These are phyloP conservation scores for Daldinia bambusicola DNA, from an alignment of 495 filamentous ascomycete species.

Conservation along the genomic window DNA sequence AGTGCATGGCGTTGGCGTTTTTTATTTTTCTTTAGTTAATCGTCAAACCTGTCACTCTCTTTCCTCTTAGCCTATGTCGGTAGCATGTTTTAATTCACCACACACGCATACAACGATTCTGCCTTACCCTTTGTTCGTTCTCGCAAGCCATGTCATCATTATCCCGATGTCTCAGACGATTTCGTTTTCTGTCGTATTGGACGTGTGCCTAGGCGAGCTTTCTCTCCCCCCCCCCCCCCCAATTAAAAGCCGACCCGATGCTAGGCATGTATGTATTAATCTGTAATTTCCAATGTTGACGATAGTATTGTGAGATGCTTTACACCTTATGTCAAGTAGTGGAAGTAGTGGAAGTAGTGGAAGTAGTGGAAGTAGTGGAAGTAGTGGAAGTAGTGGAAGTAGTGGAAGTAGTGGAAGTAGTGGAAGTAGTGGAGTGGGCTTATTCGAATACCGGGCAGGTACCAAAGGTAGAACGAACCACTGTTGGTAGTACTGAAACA, in stretches of 20 bases:
- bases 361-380: no score
- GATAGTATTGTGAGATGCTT: no score
- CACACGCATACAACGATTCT: no score
- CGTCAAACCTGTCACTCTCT: neutral
- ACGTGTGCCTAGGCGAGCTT: neutral
- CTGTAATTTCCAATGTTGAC: neutral
- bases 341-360: no score
- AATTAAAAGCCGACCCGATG: neutral
- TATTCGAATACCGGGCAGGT: neutral
- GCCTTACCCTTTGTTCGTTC: neutral
- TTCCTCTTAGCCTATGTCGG: neutral
- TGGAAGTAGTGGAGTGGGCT: neutral
- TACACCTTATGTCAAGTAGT: no score
- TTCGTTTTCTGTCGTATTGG: neutral
- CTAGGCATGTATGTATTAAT: neutral
- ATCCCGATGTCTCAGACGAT: neutral
- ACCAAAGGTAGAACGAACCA: no score
- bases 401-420: no score
- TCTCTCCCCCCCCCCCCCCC: no score
- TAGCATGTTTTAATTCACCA: neutral
- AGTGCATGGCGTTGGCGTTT: slow-evolving; percentile 1
- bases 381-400: no score
- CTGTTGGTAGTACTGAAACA: slow-evolving; percentile 1
- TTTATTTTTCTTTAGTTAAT: neutral
- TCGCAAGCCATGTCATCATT: slow-evolving; percentile 8